Percentiles rank a stretch among this genome's conserved stretches.
phyloP scores from a whole-genome alignment of 257 asterid genomes.

The Salvia miltiorrhiza region DNA sequence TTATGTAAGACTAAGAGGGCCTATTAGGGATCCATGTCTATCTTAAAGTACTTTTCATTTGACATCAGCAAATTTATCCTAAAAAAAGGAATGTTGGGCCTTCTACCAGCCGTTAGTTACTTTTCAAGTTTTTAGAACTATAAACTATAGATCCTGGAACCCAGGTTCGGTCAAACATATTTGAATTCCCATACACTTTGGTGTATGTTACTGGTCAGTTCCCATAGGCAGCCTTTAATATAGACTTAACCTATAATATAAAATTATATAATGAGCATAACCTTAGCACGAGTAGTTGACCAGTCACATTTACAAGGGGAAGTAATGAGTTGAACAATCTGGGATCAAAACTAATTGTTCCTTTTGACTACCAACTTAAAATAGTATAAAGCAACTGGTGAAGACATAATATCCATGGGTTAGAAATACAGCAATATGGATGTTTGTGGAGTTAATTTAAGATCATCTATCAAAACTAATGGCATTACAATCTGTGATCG shows the following conservation, averaged over 20 bases:
- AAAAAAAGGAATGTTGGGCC: too few species aligned
- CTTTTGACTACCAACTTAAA: background rate
- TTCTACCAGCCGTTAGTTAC: too few species aligned
- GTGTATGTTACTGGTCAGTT: background rate
- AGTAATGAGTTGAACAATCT: background rate
- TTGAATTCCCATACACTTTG: too few species aligned
- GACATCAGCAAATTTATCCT: too few species aligned
- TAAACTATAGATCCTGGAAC: too few species aligned
- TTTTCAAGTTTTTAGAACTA: too few species aligned
- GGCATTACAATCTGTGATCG: background rate
- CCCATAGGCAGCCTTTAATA: background rate
- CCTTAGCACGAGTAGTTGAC: background rate
- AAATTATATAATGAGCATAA: too few species aligned
- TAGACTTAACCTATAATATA: too few species aligned
- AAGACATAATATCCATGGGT: background rate
- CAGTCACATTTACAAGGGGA: background rate
- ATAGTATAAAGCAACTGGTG: background rate
- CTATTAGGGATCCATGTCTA: too few species aligned
- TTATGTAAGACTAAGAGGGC: too few species aligned
- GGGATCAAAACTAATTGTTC: background rate
- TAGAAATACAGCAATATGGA: background rate
- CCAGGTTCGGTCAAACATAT: too few species aligned
- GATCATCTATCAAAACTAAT: background rate
- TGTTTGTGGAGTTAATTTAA: background rate
- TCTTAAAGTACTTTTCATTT: too few species aligned